These are phyloP conservation scores for Cladosporium cucumerinum DNA, from an alignment of 2,329 filamentous ascomycete species.

Conservation along the genomic window DNA sequence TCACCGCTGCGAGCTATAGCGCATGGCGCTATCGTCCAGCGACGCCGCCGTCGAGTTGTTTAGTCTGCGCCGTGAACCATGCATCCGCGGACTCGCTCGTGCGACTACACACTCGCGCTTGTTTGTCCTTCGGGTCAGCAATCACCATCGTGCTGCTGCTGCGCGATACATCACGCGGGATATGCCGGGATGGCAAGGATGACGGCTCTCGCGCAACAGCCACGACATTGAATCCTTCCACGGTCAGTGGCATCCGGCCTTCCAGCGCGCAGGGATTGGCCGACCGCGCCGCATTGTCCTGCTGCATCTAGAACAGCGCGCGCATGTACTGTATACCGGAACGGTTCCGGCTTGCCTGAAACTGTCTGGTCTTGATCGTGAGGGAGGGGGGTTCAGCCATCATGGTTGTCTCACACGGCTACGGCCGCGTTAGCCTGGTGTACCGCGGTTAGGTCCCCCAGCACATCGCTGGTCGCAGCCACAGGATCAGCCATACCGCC, in stretches of 20 bases:
- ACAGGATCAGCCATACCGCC: slow-evolving; percentile 6
- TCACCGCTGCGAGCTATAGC: slow-evolving; percentile 1
- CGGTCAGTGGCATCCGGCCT: slow-evolving; percentile 4
- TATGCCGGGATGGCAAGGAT: slow-evolving; percentile 8
- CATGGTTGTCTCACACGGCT: slow-evolving; percentile 10
- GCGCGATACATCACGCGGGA: slow-evolving; percentile 13
- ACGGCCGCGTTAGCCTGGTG: slow-evolving; percentile 4
- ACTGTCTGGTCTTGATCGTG: slow-evolving; percentile 4
- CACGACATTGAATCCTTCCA: background rate
- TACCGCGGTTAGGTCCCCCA: slow-evolving; percentile 9
- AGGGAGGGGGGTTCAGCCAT: slow-evolving; percentile 11
- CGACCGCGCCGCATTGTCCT: background rate
- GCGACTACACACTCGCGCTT: background rate
- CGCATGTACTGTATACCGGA: slow-evolving; percentile 3
- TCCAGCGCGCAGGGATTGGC: background rate
- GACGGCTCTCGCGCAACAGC: slow-evolving; percentile 11
- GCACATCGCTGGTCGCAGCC: background rate
- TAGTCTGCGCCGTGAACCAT: background rate
- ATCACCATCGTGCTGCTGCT: background rate
- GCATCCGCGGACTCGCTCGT: background rate
- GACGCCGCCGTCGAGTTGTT: too few relatives aligned
- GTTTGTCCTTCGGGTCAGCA: background rate
- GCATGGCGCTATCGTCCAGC: background rate
- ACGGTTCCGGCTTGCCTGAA: slow-evolving; percentile 8
- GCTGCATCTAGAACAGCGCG: slow-evolving; percentile 14